Evolutionary conservation across 768 basidiomycete species (phyloP).

Genomic region (Pleurotus eryngii): DNA sequence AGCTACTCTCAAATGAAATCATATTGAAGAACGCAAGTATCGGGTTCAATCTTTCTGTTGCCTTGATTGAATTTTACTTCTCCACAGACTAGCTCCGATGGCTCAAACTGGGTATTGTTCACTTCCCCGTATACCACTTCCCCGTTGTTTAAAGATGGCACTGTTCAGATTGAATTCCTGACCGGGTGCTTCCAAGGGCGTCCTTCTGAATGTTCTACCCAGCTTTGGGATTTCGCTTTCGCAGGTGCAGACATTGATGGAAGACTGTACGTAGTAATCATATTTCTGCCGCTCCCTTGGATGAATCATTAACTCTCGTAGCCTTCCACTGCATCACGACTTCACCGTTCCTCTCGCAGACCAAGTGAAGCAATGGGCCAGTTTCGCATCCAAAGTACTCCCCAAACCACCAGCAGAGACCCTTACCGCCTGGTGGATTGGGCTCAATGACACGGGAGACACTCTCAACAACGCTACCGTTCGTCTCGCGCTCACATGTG

Average conservation of each 20-base stretch:
- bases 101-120: conserved; percentile 44
- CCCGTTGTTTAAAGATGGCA: too few species aligned
- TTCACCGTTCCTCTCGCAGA: conserved; percentile 45
- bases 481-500: neutral
- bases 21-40: conserved; percentile 38
- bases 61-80: neutral
- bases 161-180: conserved; percentile 43
- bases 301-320: conserved; percentile 8
- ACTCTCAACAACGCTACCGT: conserved; percentile 35
- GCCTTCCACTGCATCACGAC: conserved; percentile 45
- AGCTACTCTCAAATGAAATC: conserved; percentile 42
- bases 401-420: conserved; percentile 41
- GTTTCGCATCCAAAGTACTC: conserved; percentile 39
- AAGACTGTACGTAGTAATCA: conserved; percentile 25
- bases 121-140: neutral
- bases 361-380: conserved; percentile 47
- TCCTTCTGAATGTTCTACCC: conserved; percentile 38
- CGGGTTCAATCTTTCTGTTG: neutral
- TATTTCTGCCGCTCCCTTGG: neutral
- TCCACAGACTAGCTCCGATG: conserved; percentile 49
- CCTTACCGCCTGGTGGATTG: conserved; percentile 55
- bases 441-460: conserved; percentile 58
- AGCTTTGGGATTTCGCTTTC: conserved; percentile 56
- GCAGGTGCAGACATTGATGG: conserved; percentile 47
- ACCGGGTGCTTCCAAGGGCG: conserved; percentile 47